phyloP scores from a whole-genome alignment of 108 stramenopile genomes.

The Aurantiochytrium sp. region DNA sequence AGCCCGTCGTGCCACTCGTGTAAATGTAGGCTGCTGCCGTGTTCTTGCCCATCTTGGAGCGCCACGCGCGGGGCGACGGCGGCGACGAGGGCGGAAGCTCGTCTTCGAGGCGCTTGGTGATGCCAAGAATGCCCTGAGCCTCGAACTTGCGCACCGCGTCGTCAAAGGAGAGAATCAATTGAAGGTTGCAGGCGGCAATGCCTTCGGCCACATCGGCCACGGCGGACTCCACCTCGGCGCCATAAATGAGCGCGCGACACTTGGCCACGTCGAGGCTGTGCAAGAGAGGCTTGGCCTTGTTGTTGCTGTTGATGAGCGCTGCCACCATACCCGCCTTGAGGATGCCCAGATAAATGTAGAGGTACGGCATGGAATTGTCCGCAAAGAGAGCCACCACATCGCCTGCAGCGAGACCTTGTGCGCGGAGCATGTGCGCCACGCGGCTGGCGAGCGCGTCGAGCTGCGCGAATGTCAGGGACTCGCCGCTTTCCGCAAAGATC shows the following conservation, averaged over 20 bases:
- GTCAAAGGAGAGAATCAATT: background rate
- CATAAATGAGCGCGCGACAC: conserved; percentile 24
- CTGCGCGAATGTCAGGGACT: background rate
- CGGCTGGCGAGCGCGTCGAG: background rate
- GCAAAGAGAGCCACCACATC: conserved; percentile 29
- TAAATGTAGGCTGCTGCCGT: conserved; percentile 17
- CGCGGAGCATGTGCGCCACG: background rate
- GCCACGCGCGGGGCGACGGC: background rate
- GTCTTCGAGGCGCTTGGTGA: background rate
- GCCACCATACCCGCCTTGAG: conserved; percentile 25
- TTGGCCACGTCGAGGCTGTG: conserved; percentile 25
- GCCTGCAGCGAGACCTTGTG: background rate
- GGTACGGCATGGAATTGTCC: conserved; percentile 21
- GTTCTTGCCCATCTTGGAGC: background rate
- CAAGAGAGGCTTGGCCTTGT: conserved; percentile 21
- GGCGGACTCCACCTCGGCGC: background rate
- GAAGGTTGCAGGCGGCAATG: background rate
- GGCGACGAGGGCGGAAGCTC: background rate
- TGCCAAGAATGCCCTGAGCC: background rate
- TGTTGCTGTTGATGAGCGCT: conserved; percentile 34
- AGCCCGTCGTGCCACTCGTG: conserved; percentile 45
- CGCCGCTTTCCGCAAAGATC: background rate
- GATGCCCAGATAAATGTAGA: conserved; percentile 23
- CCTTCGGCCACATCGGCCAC: background rate
- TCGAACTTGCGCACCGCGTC: background rate